Evolutionary conservation across 176 grass and related monocot species (phyloP).

Genomic region (Raddia guianensis): DNA sequence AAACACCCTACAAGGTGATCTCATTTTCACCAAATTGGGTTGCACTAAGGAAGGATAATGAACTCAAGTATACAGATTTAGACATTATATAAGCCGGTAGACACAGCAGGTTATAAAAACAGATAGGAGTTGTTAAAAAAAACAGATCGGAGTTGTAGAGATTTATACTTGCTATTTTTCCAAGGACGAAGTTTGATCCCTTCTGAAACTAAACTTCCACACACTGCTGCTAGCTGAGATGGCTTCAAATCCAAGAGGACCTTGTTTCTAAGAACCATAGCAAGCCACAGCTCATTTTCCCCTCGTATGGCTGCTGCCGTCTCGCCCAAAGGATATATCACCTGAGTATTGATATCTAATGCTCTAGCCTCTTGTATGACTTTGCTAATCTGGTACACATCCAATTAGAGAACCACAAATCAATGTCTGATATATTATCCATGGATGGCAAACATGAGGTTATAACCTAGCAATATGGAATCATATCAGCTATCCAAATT

Average conservation of each 20-base stretch:
- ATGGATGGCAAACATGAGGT: background rate
- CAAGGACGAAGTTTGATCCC: constrained; percentile 94
- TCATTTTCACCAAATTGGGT: constrained; percentile 25
- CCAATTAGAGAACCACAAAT: constrained; percentile 29
- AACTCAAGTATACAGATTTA: constrained; percentile 20
- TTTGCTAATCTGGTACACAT: constrained; percentile 78
- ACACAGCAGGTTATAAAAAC: constrained; percentile 4
- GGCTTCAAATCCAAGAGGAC: constrained; percentile 88
- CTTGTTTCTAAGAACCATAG: constrained; percentile 92
- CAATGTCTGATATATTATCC: constrained; percentile 21
- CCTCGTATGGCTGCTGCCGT: constrained; percentile 90
- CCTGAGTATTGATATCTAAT: constrained; percentile 82
- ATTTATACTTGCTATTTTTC: constrained; percentile 77
- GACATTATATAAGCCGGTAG: constrained; percentile 24
- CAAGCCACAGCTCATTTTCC: constrained; percentile 97
- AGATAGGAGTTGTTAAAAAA: constrained; percentile 1
- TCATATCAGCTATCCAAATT: background rate
- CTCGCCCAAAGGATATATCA: constrained; percentile 96
- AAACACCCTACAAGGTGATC: background rate
- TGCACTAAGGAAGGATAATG: constrained; percentile 12
- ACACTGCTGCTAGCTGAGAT: constrained; percentile 88
- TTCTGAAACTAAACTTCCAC: constrained; percentile 98
- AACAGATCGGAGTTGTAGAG: constrained; percentile 2
- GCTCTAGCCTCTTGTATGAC: constrained; percentile 95
- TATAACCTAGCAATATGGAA: constrained; percentile 22